These are phyloP conservation scores for Cladochytrium replicatum DNA, from an alignment of 192 early-diverging fungal genomes.

Conservation along the genomic window DNA sequence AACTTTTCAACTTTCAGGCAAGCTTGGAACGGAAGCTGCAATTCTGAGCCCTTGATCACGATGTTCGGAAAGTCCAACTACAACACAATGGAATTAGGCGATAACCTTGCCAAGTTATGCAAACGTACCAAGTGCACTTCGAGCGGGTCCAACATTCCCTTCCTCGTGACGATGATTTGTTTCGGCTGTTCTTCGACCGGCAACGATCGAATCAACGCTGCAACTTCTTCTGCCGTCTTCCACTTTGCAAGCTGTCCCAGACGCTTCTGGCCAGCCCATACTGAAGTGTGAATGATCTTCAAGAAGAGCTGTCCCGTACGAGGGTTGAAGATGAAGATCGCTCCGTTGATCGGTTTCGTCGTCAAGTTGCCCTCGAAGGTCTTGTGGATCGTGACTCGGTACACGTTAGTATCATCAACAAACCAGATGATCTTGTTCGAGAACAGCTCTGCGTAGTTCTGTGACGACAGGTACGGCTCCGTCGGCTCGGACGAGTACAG, in stretches of 20 bases:
- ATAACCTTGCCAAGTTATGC: neutral
- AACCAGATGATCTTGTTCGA: slow-evolving; percentile 99
- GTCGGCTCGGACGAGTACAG: slow-evolving; percentile 98
- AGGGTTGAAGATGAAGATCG: slow-evolving; percentile 98
- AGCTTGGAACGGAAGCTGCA: slow-evolving; percentile 97
- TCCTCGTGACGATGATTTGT: slow-evolving; percentile 97
- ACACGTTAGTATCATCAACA: slow-evolving; percentile 98
- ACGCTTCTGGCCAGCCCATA: slow-evolving; percentile 99
- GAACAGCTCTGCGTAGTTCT: slow-evolving; percentile 94
- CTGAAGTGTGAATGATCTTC: slow-evolving; percentile 99
- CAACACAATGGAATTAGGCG: neutral
- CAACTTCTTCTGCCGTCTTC: slow-evolving; percentile 99
- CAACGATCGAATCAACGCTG: slow-evolving; percentile 94
- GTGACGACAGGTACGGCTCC: slow-evolving; percentile 91
- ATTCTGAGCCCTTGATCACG: slow-evolving; percentile 94
- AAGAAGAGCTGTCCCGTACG: slow-evolving; percentile 98
- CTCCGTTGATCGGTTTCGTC: slow-evolving; percentile 99
- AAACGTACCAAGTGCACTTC: slow-evolving; percentile 69
- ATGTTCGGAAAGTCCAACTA: slow-evolving; percentile 96
- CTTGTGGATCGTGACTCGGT: slow-evolving; percentile 98
- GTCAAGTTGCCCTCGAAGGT: slow-evolving; percentile 98
- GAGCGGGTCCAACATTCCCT: slow-evolving; percentile 98
- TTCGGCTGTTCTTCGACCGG: slow-evolving; percentile 99
- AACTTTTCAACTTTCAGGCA: slow-evolving; percentile 98
- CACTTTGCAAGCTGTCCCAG: slow-evolving; percentile 98